phyloP scores from a whole-genome alignment of 1,284 basidiomycete species.

The Ustilago cynodontis region DNA sequence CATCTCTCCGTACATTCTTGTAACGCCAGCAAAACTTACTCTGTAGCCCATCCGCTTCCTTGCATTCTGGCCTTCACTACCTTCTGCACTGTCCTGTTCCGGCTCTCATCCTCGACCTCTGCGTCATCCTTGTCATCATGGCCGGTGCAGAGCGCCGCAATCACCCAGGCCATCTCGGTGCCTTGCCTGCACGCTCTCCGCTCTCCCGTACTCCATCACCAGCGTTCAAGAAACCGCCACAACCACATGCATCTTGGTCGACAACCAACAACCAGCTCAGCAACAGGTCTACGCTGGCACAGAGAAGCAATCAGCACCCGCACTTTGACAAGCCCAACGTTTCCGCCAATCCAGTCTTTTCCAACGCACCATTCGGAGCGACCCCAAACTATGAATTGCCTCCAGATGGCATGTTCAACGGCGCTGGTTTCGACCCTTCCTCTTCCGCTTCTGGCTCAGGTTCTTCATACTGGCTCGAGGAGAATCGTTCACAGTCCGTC shows the following conservation, averaged over 20 bases:
- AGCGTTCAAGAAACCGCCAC: constrained; percentile 13
- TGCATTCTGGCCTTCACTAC: not conserved
- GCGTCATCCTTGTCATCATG: constrained; percentile 26
- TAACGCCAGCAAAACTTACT: not conserved
- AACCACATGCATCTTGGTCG: constrained; percentile 14
- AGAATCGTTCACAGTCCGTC: constrained; percentile 42
- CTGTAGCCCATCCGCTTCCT: not conserved
- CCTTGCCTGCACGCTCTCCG: constrained; percentile 24
- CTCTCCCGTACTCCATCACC: constrained; percentile 35
- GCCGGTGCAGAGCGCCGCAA: constrained; percentile 45
- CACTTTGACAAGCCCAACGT: constrained; percentile 26
- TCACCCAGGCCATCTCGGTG: constrained; percentile 32
- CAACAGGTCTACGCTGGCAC: constrained; percentile 27
- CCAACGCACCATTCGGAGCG: constrained; percentile 23
- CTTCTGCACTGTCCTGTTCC: not conserved
- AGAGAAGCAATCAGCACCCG: constrained; percentile 33
- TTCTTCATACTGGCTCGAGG: constrained; percentile 28
- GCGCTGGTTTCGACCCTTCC: constrained; percentile 6
- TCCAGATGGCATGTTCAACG: constrained; percentile 37
- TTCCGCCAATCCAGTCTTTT: constrained; percentile 14
- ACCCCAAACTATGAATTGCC: constrained; percentile 55
- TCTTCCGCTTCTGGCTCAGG: constrained; percentile 12
- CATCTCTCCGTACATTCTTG: not conserved
- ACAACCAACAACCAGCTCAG: constrained; percentile 9
- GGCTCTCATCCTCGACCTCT: not conserved